Evolutionary conservation across 441 rosid species (phyloP).

Genomic region (Adansonia gregorii): DNA sequence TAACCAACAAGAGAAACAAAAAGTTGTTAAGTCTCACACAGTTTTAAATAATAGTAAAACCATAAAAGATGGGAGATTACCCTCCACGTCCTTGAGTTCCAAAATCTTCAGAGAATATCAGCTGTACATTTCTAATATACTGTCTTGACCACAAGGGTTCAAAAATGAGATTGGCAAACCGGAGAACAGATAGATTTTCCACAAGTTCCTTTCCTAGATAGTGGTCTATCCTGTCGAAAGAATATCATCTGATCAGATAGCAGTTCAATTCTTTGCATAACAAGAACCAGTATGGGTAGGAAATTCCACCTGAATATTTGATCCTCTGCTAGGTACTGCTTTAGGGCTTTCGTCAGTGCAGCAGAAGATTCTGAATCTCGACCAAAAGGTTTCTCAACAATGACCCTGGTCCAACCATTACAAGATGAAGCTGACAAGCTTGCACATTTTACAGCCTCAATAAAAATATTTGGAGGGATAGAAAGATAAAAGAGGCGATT

Average conservation of each 20-base stretch:
- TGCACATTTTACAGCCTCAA: conserved; percentile 85
- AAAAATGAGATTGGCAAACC: conserved; percentile 92
- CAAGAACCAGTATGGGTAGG: conserved; percentile 16
- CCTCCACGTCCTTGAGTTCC: conserved; percentile 99
- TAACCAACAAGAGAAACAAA: conserved; percentile 13
- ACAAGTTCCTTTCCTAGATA: conserved; percentile 97
- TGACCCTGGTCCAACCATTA: conserved; percentile 93
- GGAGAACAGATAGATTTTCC: conserved; percentile 90
- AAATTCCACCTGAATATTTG: conserved; percentile 84
- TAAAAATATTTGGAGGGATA: conserved; percentile 87
- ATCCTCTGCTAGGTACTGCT: conserved; percentile 77
- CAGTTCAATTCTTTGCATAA: conserved; percentile 18
- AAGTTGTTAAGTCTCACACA: neutral
- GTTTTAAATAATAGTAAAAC: neutral
- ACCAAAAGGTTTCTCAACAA: conserved; percentile 97
- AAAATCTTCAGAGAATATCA: conserved; percentile 95
- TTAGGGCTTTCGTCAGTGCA: conserved; percentile 76
- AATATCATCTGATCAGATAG: conserved; percentile 34
- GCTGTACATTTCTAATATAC: conserved; percentile 84
- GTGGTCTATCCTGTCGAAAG: conserved; percentile 83
- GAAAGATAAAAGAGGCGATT: conserved; percentile 92
- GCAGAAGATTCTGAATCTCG: conserved; percentile 88
- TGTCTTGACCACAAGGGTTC: conserved; percentile 96
- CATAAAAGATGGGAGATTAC: conserved; percentile 45
- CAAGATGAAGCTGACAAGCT: conserved; percentile 82